These are phyloP conservation scores for Daldinia eschscholtzii DNA, from an alignment of 2,329 filamentous ascomycete species.

Conservation along the genomic window DNA sequence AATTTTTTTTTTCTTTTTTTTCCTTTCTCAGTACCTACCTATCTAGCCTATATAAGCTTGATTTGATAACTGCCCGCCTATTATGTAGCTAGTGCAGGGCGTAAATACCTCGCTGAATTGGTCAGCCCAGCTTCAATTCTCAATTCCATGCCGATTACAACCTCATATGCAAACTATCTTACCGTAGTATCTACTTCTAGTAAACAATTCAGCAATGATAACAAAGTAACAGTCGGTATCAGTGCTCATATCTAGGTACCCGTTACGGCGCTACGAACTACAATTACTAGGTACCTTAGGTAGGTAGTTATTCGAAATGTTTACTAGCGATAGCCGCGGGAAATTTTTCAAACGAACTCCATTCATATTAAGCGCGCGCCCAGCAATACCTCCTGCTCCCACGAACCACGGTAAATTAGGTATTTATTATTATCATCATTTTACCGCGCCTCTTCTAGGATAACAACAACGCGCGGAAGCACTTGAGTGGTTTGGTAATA, in stretches of 20 bases:
- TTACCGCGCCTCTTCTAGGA: neutral
- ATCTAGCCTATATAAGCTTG: neutral
- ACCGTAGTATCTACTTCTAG: neutral
- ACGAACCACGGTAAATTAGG: neutral
- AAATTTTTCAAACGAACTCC: neutral
- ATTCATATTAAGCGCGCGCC: conserved; percentile 9
- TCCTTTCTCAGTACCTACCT: neutral
- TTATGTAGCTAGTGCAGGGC: neutral
- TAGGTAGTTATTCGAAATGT: neutral
- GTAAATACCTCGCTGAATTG: neutral
- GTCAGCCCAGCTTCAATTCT: neutral
- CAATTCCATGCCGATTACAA: conserved; percentile 1
- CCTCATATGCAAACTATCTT: neutral
- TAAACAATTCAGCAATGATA: neutral
- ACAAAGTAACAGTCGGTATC: neutral
- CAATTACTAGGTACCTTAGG: neutral
- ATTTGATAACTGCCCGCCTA: neutral
- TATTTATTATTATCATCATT: neutral
- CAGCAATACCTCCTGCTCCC: neutral
- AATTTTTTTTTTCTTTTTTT: neutral
- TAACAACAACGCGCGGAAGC: neutral
- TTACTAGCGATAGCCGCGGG: conserved; percentile 7
- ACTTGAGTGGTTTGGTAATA: neutral
- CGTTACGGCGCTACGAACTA: neutral
- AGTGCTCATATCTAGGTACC: neutral